Base-by-base conservation (phyloP, 1,284 basidiomycete species). In the Leccinum solheimii region DNA sequence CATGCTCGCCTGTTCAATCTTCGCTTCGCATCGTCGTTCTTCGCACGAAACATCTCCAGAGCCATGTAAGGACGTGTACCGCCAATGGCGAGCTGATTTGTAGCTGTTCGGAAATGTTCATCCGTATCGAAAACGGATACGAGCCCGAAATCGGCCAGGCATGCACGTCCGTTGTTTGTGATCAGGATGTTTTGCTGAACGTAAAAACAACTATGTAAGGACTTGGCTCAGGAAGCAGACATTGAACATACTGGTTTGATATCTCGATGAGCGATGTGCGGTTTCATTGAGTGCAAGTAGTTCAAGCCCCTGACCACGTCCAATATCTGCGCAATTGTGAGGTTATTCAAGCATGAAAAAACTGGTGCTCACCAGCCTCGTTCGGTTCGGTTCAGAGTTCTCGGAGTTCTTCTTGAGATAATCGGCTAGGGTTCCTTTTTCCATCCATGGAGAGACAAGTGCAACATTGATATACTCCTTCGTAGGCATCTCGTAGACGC, bases 381-480 rank as follows among this genome's bases (percentile, higher is more conserved):
- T 67, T 59, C 66, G 64, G 48, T 56, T 62, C 36, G 64, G 65
- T 13, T 55, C 8, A 1, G 64, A 58, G 14, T 3, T n/a, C 9
- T 40, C 1, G 5, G 38, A n/a, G 38, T n/a, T 66, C 63, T 27
- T 5, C 40, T 62, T 40, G 36, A 75, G 68, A 62, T 73, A 73
- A 4, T 45, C 14, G 21, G 13, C 57, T 6, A 75, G 49, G 1
- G 60, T 75, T 48, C 68, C 72, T 3, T 61, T 57, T 4, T 62
- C 32, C 74, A 75, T 75, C 74, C 74, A 72, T 9, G 74, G 71
- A 14, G 72, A 72, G 49, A 72, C 68, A 21, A 72, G 62, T 2
- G 64, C 60, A 48, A 23, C 2, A 8, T 9, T 56, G 40, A 64
- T 55, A 40, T 62, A 57, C 6, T 49, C 57, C 11, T 57, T 55